These are phyloP conservation scores for Wallacemonas sp. DNA, from an alignment of 208 protist species.

Conservation along the genomic window DNA sequence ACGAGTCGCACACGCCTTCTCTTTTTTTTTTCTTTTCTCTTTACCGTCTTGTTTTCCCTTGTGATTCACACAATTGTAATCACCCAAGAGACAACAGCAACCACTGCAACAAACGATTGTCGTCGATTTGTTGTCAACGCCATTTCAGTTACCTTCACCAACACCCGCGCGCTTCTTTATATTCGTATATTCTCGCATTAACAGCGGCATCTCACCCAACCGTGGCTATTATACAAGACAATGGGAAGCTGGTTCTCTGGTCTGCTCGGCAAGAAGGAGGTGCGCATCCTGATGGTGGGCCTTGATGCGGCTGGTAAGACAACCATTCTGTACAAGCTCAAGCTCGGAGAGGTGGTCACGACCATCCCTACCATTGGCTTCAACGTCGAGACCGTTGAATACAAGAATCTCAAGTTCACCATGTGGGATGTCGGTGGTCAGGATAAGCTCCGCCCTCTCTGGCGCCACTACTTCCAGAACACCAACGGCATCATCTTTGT, in stretches of 20 bases:
- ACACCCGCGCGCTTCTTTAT: too few species aligned
- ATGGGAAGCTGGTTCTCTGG: slow-evolving; percentile 66
- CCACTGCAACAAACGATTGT: too few species aligned
- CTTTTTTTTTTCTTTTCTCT: slow-evolving; percentile 15
- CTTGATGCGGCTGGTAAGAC: slow-evolving; percentile 98
- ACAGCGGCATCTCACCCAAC: too few species aligned
- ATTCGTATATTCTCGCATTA: too few species aligned
- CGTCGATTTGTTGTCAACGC: too few species aligned
- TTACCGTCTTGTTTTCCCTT: not conserved
- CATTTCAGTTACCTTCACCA: too few species aligned
- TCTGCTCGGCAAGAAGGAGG: slow-evolving; percentile 95
- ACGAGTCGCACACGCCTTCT: too few species aligned
- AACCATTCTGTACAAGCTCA: slow-evolving; percentile 98
- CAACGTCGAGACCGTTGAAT: slow-evolving; percentile 97
- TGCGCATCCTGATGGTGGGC: slow-evolving; percentile 98
- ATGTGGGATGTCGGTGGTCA: slow-evolving; percentile 97
- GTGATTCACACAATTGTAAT: too few species aligned
- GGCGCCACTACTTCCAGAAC: slow-evolving; percentile 97
- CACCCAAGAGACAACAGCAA: too few species aligned
- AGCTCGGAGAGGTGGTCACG: slow-evolving; percentile 95
- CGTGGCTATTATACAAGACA: not conserved
- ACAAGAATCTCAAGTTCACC: slow-evolving; percentile 97
- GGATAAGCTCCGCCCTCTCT: slow-evolving; percentile 95
- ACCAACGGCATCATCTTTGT: slow-evolving; percentile 98
- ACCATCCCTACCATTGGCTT: slow-evolving; percentile 98